Evolutionary conservation across 139 green algal genomes (phyloP), one percentile per base, ranked within the genome.

Genomic region (Diplosphaera chodatii): DNA sequence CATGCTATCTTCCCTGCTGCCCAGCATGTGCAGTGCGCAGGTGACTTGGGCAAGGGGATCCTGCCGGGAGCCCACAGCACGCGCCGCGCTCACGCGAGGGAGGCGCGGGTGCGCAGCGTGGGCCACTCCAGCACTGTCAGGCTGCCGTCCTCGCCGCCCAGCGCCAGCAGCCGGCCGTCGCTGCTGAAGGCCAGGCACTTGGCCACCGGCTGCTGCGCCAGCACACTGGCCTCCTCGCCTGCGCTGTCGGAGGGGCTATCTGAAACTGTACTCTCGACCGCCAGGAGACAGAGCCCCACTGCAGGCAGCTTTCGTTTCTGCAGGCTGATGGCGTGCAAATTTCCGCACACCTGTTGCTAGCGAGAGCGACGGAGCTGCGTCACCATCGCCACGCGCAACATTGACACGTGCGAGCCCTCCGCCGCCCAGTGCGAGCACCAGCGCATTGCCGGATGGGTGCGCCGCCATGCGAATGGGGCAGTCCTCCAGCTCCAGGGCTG

Each of bases 181-280:
- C 31, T 55, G 56, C 56, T 72, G 55, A 86, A 86, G 1, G 73
- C 69, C 55, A 86, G 56, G 66, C 69, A 79, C 34, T 86, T 84
- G 23, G 84, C 48, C 25, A 66, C 28, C 20, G 20, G 22, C 32
- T 67, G n/a, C 31, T 25, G 0, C 55, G 18, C 6, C 30, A 73
- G 55, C 59, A 65, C 59, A 2, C 27, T 22, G 25, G 59, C 59
- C 27, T 65, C 59, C 27, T 65, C 27, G 25, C 59, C 59, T 65
- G 59, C 15, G 55, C n/a, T n/a, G n/a, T n/a, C n/a, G n/a, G n/a
- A n/a, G n/a, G n/a, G n/a, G n/a, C n/a, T n/a, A n/a, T n/a, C n/a
- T n/a, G n/a, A n/a, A n/a, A n/a, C n/a, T n/a, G n/a, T n/a, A n/a
- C n/a, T n/a, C n/a, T n/a, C n/a, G n/a, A n/a, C n/a, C n/a, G n/a